A percentile compares a stretch with the other conserved stretches of the same genome.
Conservation (phyloP, 2,329 filamentous ascomycete genomes). For the Tolypocladium paradoxum region DNA sequence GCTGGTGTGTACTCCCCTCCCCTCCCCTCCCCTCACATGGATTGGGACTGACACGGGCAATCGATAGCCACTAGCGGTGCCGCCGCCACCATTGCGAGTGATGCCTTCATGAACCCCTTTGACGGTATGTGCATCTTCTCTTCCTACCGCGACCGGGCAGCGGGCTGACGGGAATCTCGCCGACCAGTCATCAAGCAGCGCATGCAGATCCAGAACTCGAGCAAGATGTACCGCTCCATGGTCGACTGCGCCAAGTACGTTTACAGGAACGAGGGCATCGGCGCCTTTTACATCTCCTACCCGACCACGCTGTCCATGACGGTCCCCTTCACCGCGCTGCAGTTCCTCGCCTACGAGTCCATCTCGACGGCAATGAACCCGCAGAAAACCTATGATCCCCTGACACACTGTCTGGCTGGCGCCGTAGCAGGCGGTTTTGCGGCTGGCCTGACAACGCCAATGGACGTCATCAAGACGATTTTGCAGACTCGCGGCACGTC, state of each 20-base stretch:
- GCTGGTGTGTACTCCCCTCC: constrained; percentile 51
- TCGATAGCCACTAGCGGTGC: constrained; percentile 79
- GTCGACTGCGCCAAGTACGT: constrained; percentile 79
- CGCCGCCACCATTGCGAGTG: constrained; percentile 89
- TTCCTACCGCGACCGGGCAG: background rate
- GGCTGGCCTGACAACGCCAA: constrained; percentile 84
- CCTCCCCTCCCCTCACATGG: background rate
- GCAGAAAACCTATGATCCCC: constrained; percentile 72
- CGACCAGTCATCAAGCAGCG: constrained; percentile 89
- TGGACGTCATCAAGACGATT: constrained; percentile 98
- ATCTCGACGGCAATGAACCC: constrained; percentile 92
- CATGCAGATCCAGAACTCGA: constrained; percentile 97
- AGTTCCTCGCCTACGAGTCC: constrained; percentile 96
- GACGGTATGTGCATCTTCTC: constrained; percentile 56
- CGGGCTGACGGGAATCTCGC: background rate
- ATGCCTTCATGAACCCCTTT: constrained; percentile 98
- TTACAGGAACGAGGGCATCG: constrained; percentile 76
- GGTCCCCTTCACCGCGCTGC: constrained; percentile 90
- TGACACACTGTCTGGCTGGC: constrained; percentile 88
- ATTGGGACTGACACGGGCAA: background rate
- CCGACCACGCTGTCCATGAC: constrained; percentile 98
- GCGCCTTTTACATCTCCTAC: constrained; percentile 96
- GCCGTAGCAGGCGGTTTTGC: constrained; percentile 89
- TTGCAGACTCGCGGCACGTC: constrained; percentile 86
- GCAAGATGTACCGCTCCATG: constrained; percentile 74